Conservation (phyloP, 768 basidiomycete genomes). For the Sarcomyxa edulis region DNA sequence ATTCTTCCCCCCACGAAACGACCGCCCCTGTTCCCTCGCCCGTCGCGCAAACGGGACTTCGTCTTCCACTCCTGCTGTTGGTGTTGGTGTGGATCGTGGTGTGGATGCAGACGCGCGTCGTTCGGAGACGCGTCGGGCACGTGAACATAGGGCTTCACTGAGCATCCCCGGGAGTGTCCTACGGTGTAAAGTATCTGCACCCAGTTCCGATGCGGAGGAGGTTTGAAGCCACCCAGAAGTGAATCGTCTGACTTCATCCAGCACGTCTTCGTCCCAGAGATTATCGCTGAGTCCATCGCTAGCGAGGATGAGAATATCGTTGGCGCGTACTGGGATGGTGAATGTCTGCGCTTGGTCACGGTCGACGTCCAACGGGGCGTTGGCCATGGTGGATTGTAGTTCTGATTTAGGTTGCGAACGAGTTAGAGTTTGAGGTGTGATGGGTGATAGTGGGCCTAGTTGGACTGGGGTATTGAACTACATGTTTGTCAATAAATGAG, state of each 20-base stretch:
- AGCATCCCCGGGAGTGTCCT: conserved; percentile 64
- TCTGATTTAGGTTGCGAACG: conserved; percentile 40
- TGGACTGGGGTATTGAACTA: conserved; percentile 44
- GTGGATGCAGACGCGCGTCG: conserved; percentile 10
- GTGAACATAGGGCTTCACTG: conserved; percentile 76
- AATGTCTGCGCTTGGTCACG: conserved; percentile 60
- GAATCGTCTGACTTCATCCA: conserved; percentile 73
- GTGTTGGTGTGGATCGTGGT: not conserved
- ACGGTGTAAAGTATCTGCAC: conserved; percentile 30
- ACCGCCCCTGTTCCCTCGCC: conserved; percentile 67
- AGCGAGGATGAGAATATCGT: conserved; percentile 78
- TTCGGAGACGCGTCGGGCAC: conserved; percentile 68
- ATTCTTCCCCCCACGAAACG: conserved; percentile 66
- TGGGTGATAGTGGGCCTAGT: conserved; percentile 24
- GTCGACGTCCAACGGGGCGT: conserved; percentile 10
- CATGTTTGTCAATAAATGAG: not conserved
- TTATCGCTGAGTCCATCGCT: conserved; percentile 84
- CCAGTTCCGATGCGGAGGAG: conserved; percentile 14
- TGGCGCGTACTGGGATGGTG: conserved; percentile 60
- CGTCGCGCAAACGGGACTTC: conserved; percentile 85
- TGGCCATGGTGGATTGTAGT: conserved; percentile 25
- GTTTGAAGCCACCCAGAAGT: conserved; percentile 24
- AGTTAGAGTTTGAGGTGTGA: conserved; percentile 3
- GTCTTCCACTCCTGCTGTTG: conserved; percentile 15
- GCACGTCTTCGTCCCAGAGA: conserved; percentile 82